These are phyloP conservation scores for Camellia sinensis DNA, from an alignment of 148 eudicot genomes.

Conservation along the genomic window DNA sequence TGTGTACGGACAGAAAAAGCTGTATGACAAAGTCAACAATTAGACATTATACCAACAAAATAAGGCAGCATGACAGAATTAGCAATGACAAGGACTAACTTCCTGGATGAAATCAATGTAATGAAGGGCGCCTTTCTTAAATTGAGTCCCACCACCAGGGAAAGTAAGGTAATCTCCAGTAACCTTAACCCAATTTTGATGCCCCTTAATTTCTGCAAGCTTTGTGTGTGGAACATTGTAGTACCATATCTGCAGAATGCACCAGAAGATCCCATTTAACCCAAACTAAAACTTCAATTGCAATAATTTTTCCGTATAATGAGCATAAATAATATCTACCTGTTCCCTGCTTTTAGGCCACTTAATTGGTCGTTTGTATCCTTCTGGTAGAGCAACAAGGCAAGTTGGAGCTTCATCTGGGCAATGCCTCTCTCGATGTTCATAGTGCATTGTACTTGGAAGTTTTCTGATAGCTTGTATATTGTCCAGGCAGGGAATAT, in stretches of 20 bases:
- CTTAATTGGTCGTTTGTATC: constrained; percentile 50
- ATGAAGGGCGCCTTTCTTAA: constrained; percentile 56
- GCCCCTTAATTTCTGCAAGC: constrained; percentile 66
- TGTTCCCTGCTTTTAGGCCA: constrained; percentile 79
- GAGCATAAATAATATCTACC: constrained; percentile 27
- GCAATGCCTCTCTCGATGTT: constrained; percentile 77
- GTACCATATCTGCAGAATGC: constrained; percentile 53
- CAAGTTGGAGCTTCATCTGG: constrained; percentile 68
- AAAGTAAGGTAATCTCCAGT: constrained; percentile 60
- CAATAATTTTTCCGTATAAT: not conserved
- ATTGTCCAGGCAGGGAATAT: constrained; percentile 80
- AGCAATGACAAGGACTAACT: constrained; percentile 33
- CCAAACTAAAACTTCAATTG: not conserved
- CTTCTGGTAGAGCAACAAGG: constrained; percentile 64
- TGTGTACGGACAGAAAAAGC: not conserved
- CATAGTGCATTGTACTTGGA: constrained; percentile 44
- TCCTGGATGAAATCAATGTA: constrained; percentile 58
- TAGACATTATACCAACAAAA: constrained; percentile 13
- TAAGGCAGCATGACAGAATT: constrained; percentile 7
- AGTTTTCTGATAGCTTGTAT: constrained; percentile 52
- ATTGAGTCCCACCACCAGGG: constrained; percentile 78
- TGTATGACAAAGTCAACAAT: not conserved
- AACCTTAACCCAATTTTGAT: constrained; percentile 71
- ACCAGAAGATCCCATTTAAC: not conserved
- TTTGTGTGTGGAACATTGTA: constrained; percentile 60